Percentiles rank a stretch among this genome's conserved stretches.
phyloP scores from a whole-genome alignment of 2,329 filamentous ascomycete genomes.

The Colletotrichum navitas region DNA sequence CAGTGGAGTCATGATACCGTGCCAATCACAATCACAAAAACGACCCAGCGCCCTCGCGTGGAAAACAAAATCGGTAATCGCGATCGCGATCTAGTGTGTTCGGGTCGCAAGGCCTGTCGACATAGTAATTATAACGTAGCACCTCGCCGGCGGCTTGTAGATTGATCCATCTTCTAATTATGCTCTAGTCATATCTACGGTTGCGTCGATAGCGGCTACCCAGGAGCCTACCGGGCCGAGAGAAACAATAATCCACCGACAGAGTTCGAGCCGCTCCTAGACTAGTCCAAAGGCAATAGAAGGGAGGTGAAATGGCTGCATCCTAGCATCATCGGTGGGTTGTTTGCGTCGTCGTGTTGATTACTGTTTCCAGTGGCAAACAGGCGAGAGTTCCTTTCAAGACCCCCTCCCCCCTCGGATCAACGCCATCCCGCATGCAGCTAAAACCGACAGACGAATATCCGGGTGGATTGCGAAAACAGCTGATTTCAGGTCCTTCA shows the following conservation, averaged over 20 bases:
- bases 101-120: not conserved
- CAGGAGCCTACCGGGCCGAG: not conserved
- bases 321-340: not conserved
- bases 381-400: not conserved
- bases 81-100: conserved; percentile 1
- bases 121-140: too few relatives aligned
- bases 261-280: too few relatives aligned
- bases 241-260: not conserved
- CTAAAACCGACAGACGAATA: conserved; percentile 16
- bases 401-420: not conserved
- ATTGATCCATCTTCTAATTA: not conserved
- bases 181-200: not conserved
- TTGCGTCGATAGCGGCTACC: conserved; percentile 7
- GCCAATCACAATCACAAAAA: not conserved
- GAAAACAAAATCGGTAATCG: not conserved
- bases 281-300: not conserved
- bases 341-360: conserved; percentile 22
- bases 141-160: not conserved
- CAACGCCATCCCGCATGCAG: conserved; percentile 25
- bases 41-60: not conserved
- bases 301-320: not conserved
- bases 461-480: not conserved
- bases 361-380: conserved; percentile 4
- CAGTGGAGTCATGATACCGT: not conserved
- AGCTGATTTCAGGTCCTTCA: not conserved